Conservation (phyloP, 352 stramenopile genomes). For the Phytophthora tubulina region DNA sequence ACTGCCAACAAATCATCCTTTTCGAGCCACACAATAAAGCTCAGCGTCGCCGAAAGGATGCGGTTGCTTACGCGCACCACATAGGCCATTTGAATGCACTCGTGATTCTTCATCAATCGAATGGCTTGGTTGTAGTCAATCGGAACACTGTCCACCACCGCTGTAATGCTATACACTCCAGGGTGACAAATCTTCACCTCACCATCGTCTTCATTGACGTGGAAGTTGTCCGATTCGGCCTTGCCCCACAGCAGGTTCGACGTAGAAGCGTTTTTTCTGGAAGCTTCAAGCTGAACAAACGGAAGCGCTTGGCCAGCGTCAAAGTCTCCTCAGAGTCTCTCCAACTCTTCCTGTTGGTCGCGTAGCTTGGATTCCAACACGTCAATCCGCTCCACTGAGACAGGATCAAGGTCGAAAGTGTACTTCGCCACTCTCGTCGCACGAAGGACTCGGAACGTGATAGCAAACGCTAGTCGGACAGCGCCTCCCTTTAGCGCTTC, state of each 20-base stretch:
- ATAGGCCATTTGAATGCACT: neutral
- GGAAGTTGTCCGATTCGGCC: neutral
- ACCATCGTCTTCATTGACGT: neutral
- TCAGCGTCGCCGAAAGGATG: neutral
- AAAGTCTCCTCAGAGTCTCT: neutral
- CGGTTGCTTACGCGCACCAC: neutral
- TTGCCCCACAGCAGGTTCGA: neutral
- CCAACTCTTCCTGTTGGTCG: conserved; percentile 7
- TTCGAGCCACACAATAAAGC: neutral
- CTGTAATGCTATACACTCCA: neutral
- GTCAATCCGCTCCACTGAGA: conserved; percentile 30
- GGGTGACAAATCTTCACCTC: neutral
- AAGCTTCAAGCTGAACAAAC: neutral
- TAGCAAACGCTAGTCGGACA: conserved; percentile 9
- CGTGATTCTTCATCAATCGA: neutral
- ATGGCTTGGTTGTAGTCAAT: neutral
- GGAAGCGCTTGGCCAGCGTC: neutral
- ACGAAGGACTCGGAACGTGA: conserved; percentile 20
- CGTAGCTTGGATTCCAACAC: conserved; percentile 28
- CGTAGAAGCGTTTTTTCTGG: neutral
- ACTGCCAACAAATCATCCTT: neutral
- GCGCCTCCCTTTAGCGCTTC: neutral
- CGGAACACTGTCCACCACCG: neutral
- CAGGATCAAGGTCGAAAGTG: conserved; percentile 28
- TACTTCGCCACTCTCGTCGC: conserved; percentile 14